Percentiles rank a stretch among this genome's conserved stretches.
These are phyloP conservation scores for Zanthoxylum bungeanum DNA, from an alignment of 345 rosid species.

Conservation along the genomic window DNA sequence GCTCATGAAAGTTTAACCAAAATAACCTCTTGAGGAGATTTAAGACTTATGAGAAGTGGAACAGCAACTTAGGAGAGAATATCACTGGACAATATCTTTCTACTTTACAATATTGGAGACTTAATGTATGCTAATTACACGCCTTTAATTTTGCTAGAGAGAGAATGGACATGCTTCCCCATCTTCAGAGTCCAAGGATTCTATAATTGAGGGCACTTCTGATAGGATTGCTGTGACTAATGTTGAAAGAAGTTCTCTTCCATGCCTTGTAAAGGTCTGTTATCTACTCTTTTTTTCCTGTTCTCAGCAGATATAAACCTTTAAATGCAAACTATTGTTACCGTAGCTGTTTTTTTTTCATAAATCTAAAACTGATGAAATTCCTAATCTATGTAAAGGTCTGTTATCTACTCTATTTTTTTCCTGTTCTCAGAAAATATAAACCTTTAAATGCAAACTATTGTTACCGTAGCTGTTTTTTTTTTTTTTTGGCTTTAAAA, in stretches of 20 bases:
- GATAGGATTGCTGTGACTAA: conserved; percentile 19
- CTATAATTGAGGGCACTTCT: conserved; percentile 23
- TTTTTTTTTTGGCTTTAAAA: too few species aligned
- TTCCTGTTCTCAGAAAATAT: too few species aligned
- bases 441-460: not conserved
- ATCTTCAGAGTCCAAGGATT: conserved; percentile 31
- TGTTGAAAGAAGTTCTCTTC: conserved; percentile 32
- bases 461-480: not conserved
- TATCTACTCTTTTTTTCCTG: not conserved
- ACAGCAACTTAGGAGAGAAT: not conserved
- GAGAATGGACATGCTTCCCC: conserved; percentile 50
- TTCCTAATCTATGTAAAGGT: conserved; percentile 40
- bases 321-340: not conserved
- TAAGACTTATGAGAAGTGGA: not conserved
- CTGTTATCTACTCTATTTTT: not conserved
- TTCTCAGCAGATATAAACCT: not conserved
- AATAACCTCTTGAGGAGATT: not conserved
- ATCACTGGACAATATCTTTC: not conserved
- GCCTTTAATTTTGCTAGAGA: conserved; percentile 40
- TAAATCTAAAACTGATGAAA: conserved; percentile 3
- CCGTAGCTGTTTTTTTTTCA: not conserved
- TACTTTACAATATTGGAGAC: not conserved
- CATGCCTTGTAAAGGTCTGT: conserved; percentile 78
- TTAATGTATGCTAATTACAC: not conserved
- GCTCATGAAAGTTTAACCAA: not conserved